phyloP scores from a whole-genome alignment of 768 basidiomycete genomes.

The Pluteus cervinus region DNA sequence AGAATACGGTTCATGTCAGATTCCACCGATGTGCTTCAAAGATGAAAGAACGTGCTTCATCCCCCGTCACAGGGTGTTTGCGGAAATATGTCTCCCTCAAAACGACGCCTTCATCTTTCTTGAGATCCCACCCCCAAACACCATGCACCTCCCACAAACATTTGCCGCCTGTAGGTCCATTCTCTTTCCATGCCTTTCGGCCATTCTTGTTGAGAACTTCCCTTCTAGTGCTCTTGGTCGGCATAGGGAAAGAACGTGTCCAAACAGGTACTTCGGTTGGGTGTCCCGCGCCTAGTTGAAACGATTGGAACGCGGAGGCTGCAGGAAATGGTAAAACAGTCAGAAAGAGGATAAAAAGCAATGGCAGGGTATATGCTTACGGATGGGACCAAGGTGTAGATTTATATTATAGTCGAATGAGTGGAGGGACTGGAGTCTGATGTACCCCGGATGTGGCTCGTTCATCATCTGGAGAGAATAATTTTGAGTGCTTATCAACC shows the following conservation, averaged over 20 bases:
- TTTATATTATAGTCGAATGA: conserved; percentile 93
- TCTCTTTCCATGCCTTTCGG: conserved; percentile 60
- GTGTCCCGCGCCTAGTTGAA: conserved; percentile 87
- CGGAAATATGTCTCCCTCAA: conserved; percentile 83
- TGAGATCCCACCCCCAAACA: conserved; percentile 84
- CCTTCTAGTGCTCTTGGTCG: conserved; percentile 59
- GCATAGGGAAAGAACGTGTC: conserved; percentile 84
- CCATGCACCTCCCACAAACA: conserved; percentile 92
- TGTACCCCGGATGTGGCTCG: conserved; percentile 92
- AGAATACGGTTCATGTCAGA: too few relatives aligned
- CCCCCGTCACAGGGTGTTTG: conserved; percentile 56
- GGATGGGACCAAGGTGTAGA: conserved; percentile 75
- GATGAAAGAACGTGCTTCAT: too few relatives aligned
- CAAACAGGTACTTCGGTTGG: conserved; percentile 75
- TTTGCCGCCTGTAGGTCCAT: conserved; percentile 65
- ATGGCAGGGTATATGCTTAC: conserved; percentile 41
- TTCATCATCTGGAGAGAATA: conserved; percentile 67
- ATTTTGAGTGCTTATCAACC: neutral
- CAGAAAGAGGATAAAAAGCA: neutral
- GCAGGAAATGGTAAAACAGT: too few relatives aligned
- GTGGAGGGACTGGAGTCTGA: conserved; percentile 75
- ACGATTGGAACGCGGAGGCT: conserved; percentile 85
- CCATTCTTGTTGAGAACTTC: conserved; percentile 55
- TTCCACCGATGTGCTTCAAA: too few relatives aligned
- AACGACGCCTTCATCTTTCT: conserved; percentile 62